phyloP scores from a whole-genome alignment of 257 asterid species.

The Solanum sitiens region DNA sequence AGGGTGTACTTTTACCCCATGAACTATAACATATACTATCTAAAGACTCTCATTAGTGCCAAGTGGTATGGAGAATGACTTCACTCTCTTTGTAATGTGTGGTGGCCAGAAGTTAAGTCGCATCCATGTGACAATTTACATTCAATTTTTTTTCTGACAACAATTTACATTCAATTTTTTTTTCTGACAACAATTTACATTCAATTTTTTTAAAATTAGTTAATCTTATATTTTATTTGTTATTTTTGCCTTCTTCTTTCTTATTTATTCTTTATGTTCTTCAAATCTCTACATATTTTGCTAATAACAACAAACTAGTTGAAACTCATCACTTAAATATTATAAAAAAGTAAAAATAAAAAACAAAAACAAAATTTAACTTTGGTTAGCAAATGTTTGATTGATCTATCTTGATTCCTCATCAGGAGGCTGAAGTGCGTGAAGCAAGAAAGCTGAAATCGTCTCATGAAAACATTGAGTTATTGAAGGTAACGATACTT shows the following conservation, averaged over 20 bases:
- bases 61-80: background rate
- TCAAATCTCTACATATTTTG: background rate
- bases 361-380: background rate
- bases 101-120: background rate
- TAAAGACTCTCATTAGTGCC: background rate
- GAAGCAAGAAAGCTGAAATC: conserved; percentile 82
- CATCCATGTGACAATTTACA: background rate
- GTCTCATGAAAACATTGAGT: conserved; percentile 54
- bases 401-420: conserved; percentile 7
- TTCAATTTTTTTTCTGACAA: background rate
- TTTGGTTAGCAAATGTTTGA: background rate
- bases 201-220: background rate
- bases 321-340: background rate
- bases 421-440: conserved; percentile 83
- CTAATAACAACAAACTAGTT: background rate
- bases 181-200: no score
- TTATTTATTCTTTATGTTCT: background rate
- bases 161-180: no score
- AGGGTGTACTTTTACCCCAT: background rate
- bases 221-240: background rate
- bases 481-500: conserved; percentile 74
- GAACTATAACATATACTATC: background rate
- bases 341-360: background rate
- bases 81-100: background rate
- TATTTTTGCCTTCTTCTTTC: background rate